Evolutionary conservation across 148 eudicot genomes (phyloP).

Genomic region (Dysphania ambrosioides): DNA sequence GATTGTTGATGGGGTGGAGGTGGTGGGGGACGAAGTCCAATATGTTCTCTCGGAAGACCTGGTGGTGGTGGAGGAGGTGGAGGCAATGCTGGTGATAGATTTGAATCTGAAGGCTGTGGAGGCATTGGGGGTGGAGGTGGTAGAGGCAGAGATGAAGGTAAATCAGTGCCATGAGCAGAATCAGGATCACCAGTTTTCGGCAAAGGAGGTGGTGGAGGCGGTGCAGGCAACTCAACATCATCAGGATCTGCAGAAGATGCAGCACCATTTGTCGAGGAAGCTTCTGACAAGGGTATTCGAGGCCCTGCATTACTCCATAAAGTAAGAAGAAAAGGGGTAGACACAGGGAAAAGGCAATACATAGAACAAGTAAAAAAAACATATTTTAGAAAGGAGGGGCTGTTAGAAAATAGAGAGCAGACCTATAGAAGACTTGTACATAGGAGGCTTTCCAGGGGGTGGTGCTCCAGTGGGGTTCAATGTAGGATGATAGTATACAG

Average conservation of each 20-base stretch:
- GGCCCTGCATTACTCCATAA: conserved; percentile 49
- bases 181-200: conserved; percentile 54
- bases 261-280: conserved; percentile 32
- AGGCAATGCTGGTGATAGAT: conserved; percentile 53
- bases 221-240: conserved; percentile 54
- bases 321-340: conserved; percentile 6
- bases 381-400: background rate
- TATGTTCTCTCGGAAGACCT: conserved; percentile 66
- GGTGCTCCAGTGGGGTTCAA: conserved; percentile 98
- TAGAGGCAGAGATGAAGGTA: conserved; percentile 66
- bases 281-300: conserved; percentile 56
- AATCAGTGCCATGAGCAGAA: conserved; percentile 39
- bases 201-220: conserved; percentile 86
- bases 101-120: conserved; percentile 49
- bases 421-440: conserved; percentile 97
- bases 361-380: background rate
- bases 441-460: conserved; percentile 97
- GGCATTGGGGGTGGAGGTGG: conserved; percentile 96
- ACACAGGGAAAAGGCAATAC: background rate
- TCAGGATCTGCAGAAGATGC: conserved; percentile 61
- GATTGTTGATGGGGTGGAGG: conserved; percentile 54
- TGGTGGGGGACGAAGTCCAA: conserved; percentile 47
- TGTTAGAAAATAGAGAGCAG: conserved; percentile 1
- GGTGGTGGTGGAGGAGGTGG: no score
- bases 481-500: conserved; percentile 93